Conservation (phyloP, 2,329 filamentous ascomycete species). For the Neonectria hederae region DNA sequence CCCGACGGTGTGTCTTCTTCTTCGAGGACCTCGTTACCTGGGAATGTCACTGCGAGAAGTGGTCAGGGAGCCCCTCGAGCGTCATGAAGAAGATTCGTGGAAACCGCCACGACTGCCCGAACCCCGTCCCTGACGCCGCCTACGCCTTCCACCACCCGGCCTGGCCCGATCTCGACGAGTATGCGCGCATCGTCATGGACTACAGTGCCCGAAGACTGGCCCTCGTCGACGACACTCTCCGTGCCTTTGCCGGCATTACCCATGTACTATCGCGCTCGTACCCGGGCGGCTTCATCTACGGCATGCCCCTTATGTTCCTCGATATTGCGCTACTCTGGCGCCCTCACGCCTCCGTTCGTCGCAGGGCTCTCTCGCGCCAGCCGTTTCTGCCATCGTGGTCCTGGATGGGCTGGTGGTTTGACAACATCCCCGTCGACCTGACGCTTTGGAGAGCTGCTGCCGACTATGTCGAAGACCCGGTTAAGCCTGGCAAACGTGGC, state of each 20-base stretch:
- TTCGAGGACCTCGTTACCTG: conserved; percentile 55
- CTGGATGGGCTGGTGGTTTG: conserved; percentile 60
- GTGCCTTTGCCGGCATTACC: conserved; percentile 56
- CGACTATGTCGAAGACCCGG: conserved; percentile 54
- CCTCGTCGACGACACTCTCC: conserved; percentile 53
- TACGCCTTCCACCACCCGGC: conserved; percentile 53
- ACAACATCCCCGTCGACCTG: conserved; percentile 54
- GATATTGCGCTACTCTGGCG: conserved; percentile 57
- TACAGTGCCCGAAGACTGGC: conserved; percentile 53
- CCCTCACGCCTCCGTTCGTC: conserved; percentile 54
- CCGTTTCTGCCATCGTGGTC: conserved; percentile 57
- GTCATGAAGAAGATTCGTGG: conserved; percentile 46
- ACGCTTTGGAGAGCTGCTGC: conserved; percentile 54
- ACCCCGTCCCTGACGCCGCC: conserved; percentile 44
- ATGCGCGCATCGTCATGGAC: conserved; percentile 54
- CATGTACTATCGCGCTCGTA: conserved; percentile 53
- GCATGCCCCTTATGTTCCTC: conserved; percentile 58
- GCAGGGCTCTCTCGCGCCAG: conserved; percentile 48
- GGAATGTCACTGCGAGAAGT: conserved; percentile 58
- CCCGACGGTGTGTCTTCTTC: conserved; percentile 54
- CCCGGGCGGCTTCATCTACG: conserved; percentile 55
- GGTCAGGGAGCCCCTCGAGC: conserved; percentile 48
- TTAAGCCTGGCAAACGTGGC: conserved; percentile 44
- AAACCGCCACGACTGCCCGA: conserved; percentile 46
- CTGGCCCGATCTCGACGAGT: conserved; percentile 59